Conservation (phyloP, 1,284 basidiomycete species). For the Neonothopanus nambi region DNA sequence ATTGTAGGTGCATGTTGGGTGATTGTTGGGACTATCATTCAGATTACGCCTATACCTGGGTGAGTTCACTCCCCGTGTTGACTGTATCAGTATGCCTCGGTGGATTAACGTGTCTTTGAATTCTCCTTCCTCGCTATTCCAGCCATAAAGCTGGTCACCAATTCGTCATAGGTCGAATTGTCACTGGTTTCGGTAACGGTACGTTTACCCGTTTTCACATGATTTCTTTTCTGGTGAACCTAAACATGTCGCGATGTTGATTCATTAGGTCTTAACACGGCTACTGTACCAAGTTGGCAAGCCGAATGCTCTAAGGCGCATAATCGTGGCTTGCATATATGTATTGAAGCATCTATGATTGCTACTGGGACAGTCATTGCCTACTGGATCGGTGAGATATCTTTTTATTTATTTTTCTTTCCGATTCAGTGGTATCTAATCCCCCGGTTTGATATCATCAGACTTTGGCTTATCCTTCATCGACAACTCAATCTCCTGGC, state of each 20-base stretch:
- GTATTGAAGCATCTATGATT: slow-evolving; percentile 56
- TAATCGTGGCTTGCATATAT: slow-evolving; percentile 57
- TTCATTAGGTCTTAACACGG: slow-evolving; percentile 47
- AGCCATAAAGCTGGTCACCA: slow-evolving; percentile 37
- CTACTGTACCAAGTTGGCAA: slow-evolving; percentile 56
- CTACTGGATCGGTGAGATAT: slow-evolving; percentile 23
- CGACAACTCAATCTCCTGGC: slow-evolving; percentile 23
- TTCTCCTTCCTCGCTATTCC: background rate
- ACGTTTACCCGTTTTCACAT: background rate
- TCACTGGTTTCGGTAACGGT: slow-evolving; percentile 47
- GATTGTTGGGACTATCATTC: slow-evolving; percentile 45
- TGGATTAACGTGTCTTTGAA: background rate
- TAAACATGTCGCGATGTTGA: background rate
- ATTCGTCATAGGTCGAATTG: slow-evolving; percentile 47
- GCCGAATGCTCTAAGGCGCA: slow-evolving; percentile 56
- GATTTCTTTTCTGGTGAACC: background rate
- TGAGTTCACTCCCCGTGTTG: slow-evolving; percentile 2
- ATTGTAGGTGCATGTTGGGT: slow-evolving; percentile 30
- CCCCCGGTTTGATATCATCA: background rate
- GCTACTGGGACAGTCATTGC: slow-evolving; percentile 42
- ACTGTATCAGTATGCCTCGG: background rate
- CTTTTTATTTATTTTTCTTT: background rate
- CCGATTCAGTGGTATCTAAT: too few relatives aligned
- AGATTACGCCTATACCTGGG: slow-evolving; percentile 41
- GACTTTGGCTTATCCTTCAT: slow-evolving; percentile 37